These are phyloP conservation scores for Bipolaris victoriae DNA, from an alignment of 2,329 filamentous ascomycete species.

Conservation along the genomic window DNA sequence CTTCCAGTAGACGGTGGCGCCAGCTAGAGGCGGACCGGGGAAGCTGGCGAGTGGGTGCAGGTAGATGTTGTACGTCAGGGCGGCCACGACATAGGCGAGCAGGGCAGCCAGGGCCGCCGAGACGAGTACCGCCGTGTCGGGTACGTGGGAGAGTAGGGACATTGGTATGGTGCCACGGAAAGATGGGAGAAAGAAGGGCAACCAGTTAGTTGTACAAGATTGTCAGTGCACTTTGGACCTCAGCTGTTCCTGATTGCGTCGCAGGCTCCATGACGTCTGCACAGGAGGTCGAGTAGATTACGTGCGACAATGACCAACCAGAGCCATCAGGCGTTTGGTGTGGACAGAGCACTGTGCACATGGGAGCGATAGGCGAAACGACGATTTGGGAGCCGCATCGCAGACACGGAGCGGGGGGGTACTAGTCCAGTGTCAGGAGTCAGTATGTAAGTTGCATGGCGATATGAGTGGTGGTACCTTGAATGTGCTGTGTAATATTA, in stretches of 20 bases:
- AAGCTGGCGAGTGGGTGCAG: slow-evolving; percentile 53
- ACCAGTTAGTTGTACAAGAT: too few species aligned
- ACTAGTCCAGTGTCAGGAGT: too few species aligned
- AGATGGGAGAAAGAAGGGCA: background rate
- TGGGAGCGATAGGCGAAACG: too few species aligned
- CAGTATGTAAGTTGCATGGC: too few species aligned
- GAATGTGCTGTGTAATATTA: too few species aligned
- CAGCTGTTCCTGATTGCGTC: background rate
- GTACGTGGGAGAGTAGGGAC: slow-evolving; percentile 3
- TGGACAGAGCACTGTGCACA: background rate
- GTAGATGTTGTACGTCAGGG: slow-evolving; percentile 45
- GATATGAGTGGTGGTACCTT: too few species aligned
- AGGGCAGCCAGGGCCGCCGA: slow-evolving; percentile 15
- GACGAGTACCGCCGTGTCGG: slow-evolving; percentile 16
- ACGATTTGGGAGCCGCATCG: too few species aligned
- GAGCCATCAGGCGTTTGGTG: background rate
- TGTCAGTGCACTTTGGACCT: background rate
- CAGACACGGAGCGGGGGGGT: too few species aligned
- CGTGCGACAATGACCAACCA: background rate
- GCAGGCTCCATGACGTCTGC: background rate
- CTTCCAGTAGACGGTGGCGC: slow-evolving; percentile 35
- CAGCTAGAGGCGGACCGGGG: slow-evolving; percentile 49
- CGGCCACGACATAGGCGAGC: slow-evolving; percentile 24
- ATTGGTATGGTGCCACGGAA: background rate
- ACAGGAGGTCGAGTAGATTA: background rate